Evolutionary conservation across 805 yeast species (phyloP), one percentile per base, ranked within the genome.

Genomic region (Grigorovia transvaalensis): DNA sequence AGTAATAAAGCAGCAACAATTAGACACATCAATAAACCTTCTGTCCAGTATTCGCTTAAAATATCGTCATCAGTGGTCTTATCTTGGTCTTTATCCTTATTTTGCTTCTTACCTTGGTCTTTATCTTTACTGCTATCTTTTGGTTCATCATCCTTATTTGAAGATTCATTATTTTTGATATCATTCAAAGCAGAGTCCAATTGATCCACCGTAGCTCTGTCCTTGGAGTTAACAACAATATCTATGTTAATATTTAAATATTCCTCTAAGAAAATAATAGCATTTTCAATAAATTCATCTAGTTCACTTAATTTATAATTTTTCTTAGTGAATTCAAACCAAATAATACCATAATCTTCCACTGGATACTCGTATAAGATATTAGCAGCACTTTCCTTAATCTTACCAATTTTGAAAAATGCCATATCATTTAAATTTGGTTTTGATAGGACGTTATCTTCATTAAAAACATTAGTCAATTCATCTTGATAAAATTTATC

Each of bases 1-100:
- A 87, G 52, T 56, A 89, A 71, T 55, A 87, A 66, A 12, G 77
- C 65, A 2, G 88, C 74, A 17, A 88, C 88, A 45, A 90, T 67
- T 53, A 84, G 69, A 51, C 84, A 76, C 82, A 85, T 84, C 70
- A 87, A 80, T 53, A 91, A 73, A 19, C 96, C 97, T 15, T 68
- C 71, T 8, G 71, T 68, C 71, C 71, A 68, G 35, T 56, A 56
- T 17, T 57, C 49, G 55, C 70, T 67, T 45, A 64, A 49, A 12
- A 56, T 53, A 47, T 62, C 66, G 19, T 53, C 53, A 45, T 61
- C 64, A 17, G 51, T 52, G 51, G 61, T 58, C 15, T 52, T 33
- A 50, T 52, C 17, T 27, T 47, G 43, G 38, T 49, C 33, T 6
- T 45, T 41, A 12, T 23, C 35, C 27, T 44, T 45, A 6, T 38